Percentiles rank a stretch among this genome's conserved stretches.
Conservation (phyloP, 2,329 filamentous ascomycete genomes). For the Neofusicoccum cordaticola region DNA sequence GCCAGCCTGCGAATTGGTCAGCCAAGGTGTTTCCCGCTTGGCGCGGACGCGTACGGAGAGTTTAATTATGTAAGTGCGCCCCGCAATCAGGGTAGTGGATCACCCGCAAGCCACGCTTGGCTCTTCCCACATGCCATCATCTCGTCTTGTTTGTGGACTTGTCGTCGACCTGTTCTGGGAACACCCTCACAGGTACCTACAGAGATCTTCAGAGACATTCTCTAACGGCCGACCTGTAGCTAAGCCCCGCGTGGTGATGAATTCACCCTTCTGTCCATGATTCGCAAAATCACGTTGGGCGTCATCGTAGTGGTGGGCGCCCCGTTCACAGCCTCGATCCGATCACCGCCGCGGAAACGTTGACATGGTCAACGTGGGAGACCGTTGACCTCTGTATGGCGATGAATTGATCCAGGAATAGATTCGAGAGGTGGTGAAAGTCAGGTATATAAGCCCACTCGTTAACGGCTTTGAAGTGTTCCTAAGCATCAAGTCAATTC, state of each 20-base stretch:
- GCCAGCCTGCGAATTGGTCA: not conserved
- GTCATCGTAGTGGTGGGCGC: not conserved
- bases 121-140: not conserved
- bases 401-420: not conserved
- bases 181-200: too few species aligned
- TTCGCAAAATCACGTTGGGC: not conserved
- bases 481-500: not conserved
- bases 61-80: not conserved
- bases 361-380: not conserved
- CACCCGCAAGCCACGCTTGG: constrained; percentile 2
- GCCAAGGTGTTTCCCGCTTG: not conserved
- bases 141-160: not conserved
- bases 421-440: not conserved
- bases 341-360: not conserved
- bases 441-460: not conserved
- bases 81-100: not conserved
- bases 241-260: not conserved
- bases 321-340: not conserved
- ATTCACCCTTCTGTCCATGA: not conserved
- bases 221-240: not conserved
- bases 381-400: not conserved
- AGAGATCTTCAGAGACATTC: not conserved
- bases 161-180: not conserved
- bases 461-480: not conserved
- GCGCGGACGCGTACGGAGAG: constrained; percentile 1